Percentiles rank a stretch among this genome's conserved stretches.
These are phyloP conservation scores for Apophysomyces trapeziformis DNA, from an alignment of 371 early-diverging fungal genomes.

Conservation along the genomic window DNA sequence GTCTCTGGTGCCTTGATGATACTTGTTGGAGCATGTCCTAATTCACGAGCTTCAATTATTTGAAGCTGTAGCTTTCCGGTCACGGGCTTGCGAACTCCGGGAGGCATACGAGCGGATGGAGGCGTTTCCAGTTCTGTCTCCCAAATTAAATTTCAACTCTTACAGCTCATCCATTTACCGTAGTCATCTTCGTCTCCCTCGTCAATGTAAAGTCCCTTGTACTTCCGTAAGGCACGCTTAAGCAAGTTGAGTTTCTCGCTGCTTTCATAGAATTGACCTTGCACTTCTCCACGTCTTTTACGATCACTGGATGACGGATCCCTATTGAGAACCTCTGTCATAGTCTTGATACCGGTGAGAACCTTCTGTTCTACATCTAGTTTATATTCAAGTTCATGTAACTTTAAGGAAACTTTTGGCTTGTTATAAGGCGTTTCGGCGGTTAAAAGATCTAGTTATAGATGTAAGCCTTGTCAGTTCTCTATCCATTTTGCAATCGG, in stretches of 20 bases:
- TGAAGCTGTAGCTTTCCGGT: conserved; percentile 75
- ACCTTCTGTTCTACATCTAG: conserved; percentile 90
- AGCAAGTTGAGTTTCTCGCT: conserved; percentile 81
- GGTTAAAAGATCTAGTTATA: conserved; percentile 67
- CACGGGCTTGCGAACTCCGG: conserved; percentile 73
- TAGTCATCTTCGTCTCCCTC: conserved; percentile 76
- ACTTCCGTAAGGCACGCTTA: conserved; percentile 80
- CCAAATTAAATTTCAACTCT: background rate
- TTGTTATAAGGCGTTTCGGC: conserved; percentile 78
- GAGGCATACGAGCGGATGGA: conserved; percentile 54
- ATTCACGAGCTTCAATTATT: conserved; percentile 66
- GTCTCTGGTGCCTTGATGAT: conserved; percentile 65
- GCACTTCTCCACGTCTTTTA: conserved; percentile 62
- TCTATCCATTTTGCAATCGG: background rate
- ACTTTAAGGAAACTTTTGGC: conserved; percentile 85
- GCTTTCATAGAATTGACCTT: conserved; percentile 73
- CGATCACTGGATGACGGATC: conserved; percentile 45
- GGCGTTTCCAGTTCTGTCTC: conserved; percentile 41
- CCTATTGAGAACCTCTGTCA: conserved; percentile 55
- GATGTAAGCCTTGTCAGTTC: conserved; percentile 7
- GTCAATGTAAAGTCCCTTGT: conserved; percentile 82
- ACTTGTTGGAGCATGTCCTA: conserved; percentile 71
- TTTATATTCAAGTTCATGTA: conserved; percentile 85
- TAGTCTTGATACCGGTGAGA: conserved; percentile 69
- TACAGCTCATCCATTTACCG: conserved; percentile 26